phyloP scores from a whole-genome alignment of 164 flowering plant species.

The Chimonanthus praecox region DNA sequence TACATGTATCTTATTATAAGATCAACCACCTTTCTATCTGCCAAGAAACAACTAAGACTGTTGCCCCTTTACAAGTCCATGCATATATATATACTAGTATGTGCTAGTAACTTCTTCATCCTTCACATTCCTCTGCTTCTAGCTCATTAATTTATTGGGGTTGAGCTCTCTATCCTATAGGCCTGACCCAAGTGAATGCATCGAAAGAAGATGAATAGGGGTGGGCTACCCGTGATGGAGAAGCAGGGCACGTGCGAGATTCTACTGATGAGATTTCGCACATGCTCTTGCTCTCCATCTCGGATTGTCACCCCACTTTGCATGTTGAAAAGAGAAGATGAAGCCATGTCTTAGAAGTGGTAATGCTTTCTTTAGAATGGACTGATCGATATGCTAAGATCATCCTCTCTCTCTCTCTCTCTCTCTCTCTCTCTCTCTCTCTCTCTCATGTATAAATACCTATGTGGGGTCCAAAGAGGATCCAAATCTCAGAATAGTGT shows the following conservation, averaged over 20 bases:
- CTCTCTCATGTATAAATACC: too few relatives aligned
- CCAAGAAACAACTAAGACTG: background rate
- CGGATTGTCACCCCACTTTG: constrained; percentile 11
- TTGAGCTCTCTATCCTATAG: background rate
- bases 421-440: too few relatives aligned
- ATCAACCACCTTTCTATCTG: constrained; percentile 7
- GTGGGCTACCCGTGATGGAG: constrained; percentile 19
- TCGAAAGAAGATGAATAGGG: background rate
- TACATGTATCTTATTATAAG: background rate
- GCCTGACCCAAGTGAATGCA: background rate
- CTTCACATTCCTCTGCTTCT: background rate
- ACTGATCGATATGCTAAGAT: too few relatives aligned
- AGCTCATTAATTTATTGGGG: background rate
- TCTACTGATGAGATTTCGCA: constrained; percentile 4
- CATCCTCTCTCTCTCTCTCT: too few relatives aligned
- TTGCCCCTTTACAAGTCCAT: background rate
- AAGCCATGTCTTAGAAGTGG: background rate
- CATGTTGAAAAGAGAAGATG: background rate
- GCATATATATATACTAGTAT: background rate
- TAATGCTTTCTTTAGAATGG: background rate
- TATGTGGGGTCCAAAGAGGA: too few relatives aligned
- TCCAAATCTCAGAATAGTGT: too few relatives aligned
- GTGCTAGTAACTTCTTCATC: too few relatives aligned
- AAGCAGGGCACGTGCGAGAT: constrained; percentile 23
- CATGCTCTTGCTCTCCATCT: constrained; percentile 23